Conservation (phyloP, 2,329 filamentous ascomycete species). For the Arthrinium puccinioides region DNA sequence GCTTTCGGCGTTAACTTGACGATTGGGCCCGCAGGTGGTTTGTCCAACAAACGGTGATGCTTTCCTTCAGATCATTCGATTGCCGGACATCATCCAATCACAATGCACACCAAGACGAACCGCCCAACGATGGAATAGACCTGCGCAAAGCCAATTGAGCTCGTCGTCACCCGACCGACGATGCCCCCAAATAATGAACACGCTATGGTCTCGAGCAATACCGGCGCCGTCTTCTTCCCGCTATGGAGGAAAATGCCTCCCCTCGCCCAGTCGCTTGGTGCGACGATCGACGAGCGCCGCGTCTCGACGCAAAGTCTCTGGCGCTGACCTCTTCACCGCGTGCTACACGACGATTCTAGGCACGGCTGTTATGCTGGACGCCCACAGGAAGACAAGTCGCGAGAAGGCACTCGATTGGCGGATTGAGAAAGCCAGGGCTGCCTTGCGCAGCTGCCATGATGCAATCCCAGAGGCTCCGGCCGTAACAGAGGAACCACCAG, state of each 20-base stretch:
- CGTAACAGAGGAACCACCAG: neutral
- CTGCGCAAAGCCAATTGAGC: too few relatives aligned
- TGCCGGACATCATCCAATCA: too few relatives aligned
- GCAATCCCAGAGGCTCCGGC: constrained; percentile 22
- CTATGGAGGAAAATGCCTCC: constrained; percentile 52
- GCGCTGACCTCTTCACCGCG: constrained; percentile 54
- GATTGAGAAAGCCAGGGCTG: constrained; percentile 46
- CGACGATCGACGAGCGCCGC: constrained; percentile 43
- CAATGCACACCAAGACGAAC: too few relatives aligned
- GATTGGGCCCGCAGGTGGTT: too few relatives aligned
- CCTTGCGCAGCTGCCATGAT: constrained; percentile 33
- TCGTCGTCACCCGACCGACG: constrained; percentile 7
- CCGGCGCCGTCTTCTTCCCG: constrained; percentile 53
- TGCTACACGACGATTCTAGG: constrained; percentile 63
- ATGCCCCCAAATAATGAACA: constrained; percentile 50
- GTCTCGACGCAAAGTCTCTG: constrained; percentile 39
- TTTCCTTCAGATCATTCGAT: too few relatives aligned
- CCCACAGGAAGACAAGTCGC: constrained; percentile 48
- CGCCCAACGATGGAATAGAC: too few relatives aligned
- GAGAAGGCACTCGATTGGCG: constrained; percentile 54
- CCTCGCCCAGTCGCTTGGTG: constrained; percentile 38
- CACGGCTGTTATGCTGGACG: constrained; percentile 56
- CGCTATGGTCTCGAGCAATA: constrained; percentile 60
- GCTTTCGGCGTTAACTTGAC: too few relatives aligned
- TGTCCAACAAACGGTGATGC: too few relatives aligned